phyloP scores from a whole-genome alignment of 2,329 filamentous ascomycete genomes.

The Fusarium gaditjirri region DNA sequence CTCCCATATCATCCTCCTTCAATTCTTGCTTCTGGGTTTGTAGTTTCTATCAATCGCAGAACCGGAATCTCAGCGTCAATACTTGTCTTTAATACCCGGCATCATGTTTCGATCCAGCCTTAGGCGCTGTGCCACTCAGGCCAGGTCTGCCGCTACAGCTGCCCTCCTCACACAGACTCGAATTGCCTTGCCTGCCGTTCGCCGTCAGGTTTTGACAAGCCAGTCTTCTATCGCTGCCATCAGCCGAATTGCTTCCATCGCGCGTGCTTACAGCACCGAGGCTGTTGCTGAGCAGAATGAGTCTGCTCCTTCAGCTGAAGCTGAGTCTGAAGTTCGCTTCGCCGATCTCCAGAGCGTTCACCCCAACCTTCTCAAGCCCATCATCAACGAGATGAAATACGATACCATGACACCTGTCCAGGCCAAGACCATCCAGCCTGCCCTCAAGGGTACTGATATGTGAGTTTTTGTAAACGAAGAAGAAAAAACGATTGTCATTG shows the following conservation, averaged over 20 bases:
- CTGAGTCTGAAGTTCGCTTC: slow-evolving; percentile 54
- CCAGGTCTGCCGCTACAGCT: slow-evolving; percentile 46
- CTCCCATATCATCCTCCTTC: slow-evolving; percentile 13
- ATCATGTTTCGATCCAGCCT: slow-evolving; percentile 53
- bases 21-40: slow-evolving; percentile 11
- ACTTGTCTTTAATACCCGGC: slow-evolving; percentile 2
- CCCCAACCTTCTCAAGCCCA: slow-evolving; percentile 70
- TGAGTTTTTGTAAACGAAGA: slow-evolving; percentile 58
- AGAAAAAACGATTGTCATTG: not conserved
- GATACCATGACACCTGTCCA: slow-evolving; percentile 94
- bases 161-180: slow-evolving; percentile 46
- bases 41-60: slow-evolving; percentile 11
- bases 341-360: slow-evolving; percentile 67
- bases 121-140: slow-evolving; percentile 53
- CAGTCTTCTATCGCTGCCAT: slow-evolving; percentile 26
- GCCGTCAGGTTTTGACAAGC: slow-evolving; percentile 35
- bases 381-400: slow-evolving; percentile 79
- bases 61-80: slow-evolving; percentile 11
- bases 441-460: slow-evolving; percentile 84
- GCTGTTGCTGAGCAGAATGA: slow-evolving; percentile 44
- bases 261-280: slow-evolving; percentile 55
- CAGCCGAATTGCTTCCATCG: slow-evolving; percentile 41
- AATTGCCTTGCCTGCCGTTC: slow-evolving; percentile 41
- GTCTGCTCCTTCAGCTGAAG: slow-evolving; percentile 12
- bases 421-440: slow-evolving; percentile 81